A percentile compares a stretch with the other conserved stretches of the same genome.
Evolutionary conservation across 1,284 basidiomycete genomes (phyloP).

Genomic region (Leccinum colubrinum): DNA sequence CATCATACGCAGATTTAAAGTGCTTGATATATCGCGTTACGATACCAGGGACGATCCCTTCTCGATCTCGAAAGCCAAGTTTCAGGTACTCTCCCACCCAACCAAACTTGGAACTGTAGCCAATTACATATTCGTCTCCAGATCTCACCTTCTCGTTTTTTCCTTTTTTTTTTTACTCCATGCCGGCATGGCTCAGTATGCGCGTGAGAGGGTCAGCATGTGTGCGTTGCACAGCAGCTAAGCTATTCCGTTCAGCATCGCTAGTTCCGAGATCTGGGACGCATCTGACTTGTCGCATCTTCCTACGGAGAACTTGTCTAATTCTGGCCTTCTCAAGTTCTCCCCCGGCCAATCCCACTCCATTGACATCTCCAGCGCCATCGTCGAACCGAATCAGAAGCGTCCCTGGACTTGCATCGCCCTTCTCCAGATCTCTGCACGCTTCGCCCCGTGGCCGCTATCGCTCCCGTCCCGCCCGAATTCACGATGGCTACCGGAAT

Average conservation of each 20-base stretch:
- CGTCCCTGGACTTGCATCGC: constrained; percentile 25
- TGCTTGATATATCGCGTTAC: constrained; percentile 36
- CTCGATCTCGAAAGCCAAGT: constrained; percentile 37
- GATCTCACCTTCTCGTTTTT: constrained; percentile 24
- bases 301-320: constrained; percentile 29
- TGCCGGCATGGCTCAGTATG: constrained; percentile 29
- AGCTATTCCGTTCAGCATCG: constrained; percentile 12
- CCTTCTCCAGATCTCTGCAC: constrained; percentile 30
- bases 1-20: constrained; percentile 33
- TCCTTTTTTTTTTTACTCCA: constrained; percentile 10
- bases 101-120: constrained; percentile 27
- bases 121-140: constrained; percentile 20
- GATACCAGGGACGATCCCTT: constrained; percentile 36
- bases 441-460: constrained; percentile 25
- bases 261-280: constrained; percentile 22
- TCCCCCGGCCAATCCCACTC: constrained; percentile 31
- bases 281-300: constrained; percentile 16
- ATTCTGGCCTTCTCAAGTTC: constrained; percentile 24
- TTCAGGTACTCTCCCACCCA: constrained; percentile 37
- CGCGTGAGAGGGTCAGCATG: constrained; percentile 18
- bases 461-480: constrained; percentile 31
- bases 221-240: constrained; percentile 19
- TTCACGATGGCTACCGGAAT: constrained; percentile 35
- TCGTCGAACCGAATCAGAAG: constrained; percentile 28
- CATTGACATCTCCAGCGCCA: constrained; percentile 33